Base-by-base conservation (phyloP, 2,329 filamentous ascomycete species). In the Parafenestella ontariensis region DNA sequence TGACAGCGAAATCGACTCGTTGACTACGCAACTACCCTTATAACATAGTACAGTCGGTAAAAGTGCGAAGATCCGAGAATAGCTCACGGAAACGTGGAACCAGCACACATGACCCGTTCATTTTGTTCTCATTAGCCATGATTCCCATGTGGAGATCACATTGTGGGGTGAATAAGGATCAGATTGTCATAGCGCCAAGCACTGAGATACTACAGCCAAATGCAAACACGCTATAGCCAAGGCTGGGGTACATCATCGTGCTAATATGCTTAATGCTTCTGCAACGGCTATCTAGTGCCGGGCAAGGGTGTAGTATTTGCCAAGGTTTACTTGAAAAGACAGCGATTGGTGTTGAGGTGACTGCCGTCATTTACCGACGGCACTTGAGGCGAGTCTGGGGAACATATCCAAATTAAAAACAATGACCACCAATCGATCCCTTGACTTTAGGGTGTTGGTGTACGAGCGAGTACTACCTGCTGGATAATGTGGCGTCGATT, bases 81-180 rank as follows among this genome's bases (percentile, higher is more conserved):
- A 34, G 9, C 31, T 15, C 37, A 40, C 37, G 20, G 37, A 40
- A n/a, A 40, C 13, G 21, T 40, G 20, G 37, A 23, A n/a, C 20
- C 2, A 40, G 11, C 13, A 9, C 37, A 11, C 20, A 11, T 23
- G 37, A 24, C 11, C 21, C 37, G 10, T 5, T 8, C 5, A 23
- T 24, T 40, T n/a, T 33, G 17, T 15, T 45, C 43, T n/a, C 18
- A 34, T 51, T 46, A 51, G 43, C 42, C 33, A 51, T 45, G 5
- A 31, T 39, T 11, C 33, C 40, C 15, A 11, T 43, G 41, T 33
- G 24, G 8, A 23, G 17, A 40, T 21, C 24, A 18, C 23, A 18
- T 21, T 49, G 46, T 37, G n/a, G 49, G 36, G 41, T 11, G 18
- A 26, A 10, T 26, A 21, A 31, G 13, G 41, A 23, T 13, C n/a